These are phyloP conservation scores for Dioscorea cayenensis DNA, from an alignment of 116 monocot species.

Conservation along the genomic window DNA sequence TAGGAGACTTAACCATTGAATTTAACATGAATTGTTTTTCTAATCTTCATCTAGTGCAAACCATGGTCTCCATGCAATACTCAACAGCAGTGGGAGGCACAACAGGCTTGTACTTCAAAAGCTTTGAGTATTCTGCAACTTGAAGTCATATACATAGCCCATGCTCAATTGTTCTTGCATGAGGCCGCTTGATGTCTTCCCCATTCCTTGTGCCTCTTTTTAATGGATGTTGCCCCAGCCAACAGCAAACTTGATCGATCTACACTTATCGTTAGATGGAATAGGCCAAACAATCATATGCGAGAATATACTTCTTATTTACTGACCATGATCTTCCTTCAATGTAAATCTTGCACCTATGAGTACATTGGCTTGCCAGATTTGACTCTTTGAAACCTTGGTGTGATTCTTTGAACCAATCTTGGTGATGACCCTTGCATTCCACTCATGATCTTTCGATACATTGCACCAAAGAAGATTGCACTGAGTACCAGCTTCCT, in stretches of 20 bases:
- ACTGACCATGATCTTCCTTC: slow-evolving; percentile 36
- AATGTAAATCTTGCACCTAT: slow-evolving; percentile 35
- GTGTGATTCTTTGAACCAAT: no score
- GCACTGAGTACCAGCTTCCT: no score
- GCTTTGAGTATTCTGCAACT: slow-evolving; percentile 21
- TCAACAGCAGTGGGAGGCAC: slow-evolving; percentile 5
- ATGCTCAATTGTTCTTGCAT: slow-evolving; percentile 6
- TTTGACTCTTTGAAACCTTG: no score
- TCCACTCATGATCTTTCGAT: no score
- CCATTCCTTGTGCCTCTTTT: slow-evolving; percentile 16
- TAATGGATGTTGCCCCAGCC: slow-evolving; percentile 29
- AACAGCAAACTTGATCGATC: slow-evolving; percentile 35
- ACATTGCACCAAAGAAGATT: no score
- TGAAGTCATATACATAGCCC: slow-evolving; percentile 21
- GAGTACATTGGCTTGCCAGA: no score
- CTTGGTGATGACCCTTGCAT: no score
- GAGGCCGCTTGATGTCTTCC: slow-evolving; percentile 16
- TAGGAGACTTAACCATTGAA: no score
- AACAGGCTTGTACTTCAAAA: slow-evolving; percentile 15
- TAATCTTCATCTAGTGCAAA: no score
- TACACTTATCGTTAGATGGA: slow-evolving; percentile 15
- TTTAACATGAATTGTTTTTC: no score
- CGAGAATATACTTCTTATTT: slow-evolving; percentile 27
- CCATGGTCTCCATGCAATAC: no score
- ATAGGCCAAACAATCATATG: slow-evolving; percentile 32